phyloP scores from a whole-genome alignment of 176 grass and related monocot species.

The Triticum aestivum region DNA sequence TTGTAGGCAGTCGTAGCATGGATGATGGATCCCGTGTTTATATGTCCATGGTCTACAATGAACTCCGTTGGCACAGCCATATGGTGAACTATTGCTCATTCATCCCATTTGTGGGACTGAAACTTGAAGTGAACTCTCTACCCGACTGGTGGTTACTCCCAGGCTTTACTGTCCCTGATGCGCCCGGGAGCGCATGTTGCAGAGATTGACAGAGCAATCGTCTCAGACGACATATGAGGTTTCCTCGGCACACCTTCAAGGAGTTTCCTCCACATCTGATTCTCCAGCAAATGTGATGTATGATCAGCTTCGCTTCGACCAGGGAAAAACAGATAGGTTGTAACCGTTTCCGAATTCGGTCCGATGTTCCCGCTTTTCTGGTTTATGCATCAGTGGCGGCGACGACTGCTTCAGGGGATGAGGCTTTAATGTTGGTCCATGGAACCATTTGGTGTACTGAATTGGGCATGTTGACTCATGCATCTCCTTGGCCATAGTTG shows the following conservation, averaged over 20 bases:
- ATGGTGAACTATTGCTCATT: background rate
- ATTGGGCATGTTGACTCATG: background rate
- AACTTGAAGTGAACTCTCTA: background rate
- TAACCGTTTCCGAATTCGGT: too few species aligned
- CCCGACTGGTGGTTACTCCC: too few species aligned
- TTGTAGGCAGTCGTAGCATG: too few species aligned
- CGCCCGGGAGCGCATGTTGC: background rate
- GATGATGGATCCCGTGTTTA: background rate
- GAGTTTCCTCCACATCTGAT: background rate
- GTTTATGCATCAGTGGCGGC: too few species aligned
- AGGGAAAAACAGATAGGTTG: background rate
- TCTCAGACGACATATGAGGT: background rate
- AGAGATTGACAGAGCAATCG: background rate
- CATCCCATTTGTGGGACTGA: background rate
- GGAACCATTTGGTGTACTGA: background rate
- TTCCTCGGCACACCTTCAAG: background rate
- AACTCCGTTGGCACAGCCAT: too few species aligned
- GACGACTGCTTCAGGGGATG: background rate
- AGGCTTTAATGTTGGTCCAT: background rate
- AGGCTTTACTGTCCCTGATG: background rate
- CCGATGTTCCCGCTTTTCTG: background rate
- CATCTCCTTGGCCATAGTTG: background rate
- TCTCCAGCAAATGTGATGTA: background rate
- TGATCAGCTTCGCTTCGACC: background rate
- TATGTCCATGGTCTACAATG: too few species aligned